Conservation (phyloP, 306 rosid species). For the Styphnolobium japonicum region DNA sequence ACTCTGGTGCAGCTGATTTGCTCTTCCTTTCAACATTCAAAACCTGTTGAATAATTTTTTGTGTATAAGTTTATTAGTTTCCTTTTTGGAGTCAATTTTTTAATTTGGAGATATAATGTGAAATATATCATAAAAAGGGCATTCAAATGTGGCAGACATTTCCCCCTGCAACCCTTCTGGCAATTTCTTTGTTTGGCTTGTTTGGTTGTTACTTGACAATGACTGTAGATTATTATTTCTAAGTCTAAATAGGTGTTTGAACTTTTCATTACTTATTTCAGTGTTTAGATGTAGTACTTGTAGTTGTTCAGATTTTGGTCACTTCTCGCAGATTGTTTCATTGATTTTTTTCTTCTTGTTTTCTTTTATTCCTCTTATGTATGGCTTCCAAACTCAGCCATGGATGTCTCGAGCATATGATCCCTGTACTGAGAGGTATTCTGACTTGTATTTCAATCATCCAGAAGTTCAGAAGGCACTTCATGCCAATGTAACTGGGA, state of each 20-base stretch:
- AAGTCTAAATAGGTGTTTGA: neutral
- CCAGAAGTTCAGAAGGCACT: conserved; percentile 93
- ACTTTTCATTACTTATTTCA: neutral
- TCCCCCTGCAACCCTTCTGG: too few relatives aligned
- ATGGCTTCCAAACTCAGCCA: conserved; percentile 60
- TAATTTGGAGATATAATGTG: neutral
- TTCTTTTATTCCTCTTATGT: conserved; percentile 11
- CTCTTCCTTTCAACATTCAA: neutral
- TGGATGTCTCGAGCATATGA: conserved; percentile 96
- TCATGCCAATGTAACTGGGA: conserved; percentile 81
- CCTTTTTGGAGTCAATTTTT: neutral
- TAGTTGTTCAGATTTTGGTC: neutral
- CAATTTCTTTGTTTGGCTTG: neutral
- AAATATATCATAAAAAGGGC: neutral
- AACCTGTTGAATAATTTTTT: too few relatives aligned
- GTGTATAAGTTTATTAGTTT: neutral
- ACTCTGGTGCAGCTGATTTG: neutral
- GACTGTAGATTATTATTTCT: too few relatives aligned
- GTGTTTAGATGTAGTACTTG: neutral
- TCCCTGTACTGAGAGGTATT: conserved; percentile 89
- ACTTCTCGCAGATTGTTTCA: neutral
- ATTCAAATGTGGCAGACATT: neutral
- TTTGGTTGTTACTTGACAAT: neutral
- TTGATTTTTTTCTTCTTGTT: conserved; percentile 16
- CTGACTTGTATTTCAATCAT: conserved; percentile 73